These are phyloP conservation scores for Dactylorhiza incarnata DNA, from an alignment of 106 monocot genomes.

Conservation along the genomic window DNA sequence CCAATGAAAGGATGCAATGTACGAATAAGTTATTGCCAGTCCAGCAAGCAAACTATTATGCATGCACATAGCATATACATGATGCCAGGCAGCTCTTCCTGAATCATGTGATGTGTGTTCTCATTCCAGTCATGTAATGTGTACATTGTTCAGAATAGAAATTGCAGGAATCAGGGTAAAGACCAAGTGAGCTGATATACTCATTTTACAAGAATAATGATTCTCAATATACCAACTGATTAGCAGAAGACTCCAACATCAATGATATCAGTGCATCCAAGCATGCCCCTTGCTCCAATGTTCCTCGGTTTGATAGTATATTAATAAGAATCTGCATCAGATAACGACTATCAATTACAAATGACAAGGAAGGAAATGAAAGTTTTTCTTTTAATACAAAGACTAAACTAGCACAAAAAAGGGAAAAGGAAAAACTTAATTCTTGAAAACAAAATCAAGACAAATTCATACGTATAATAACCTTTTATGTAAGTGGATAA, in stretches of 20 bases:
- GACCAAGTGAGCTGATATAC: background rate
- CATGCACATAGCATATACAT: background rate
- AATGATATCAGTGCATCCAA: slow-evolving; percentile 83
- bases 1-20: background rate
- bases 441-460: background rate
- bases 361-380: background rate
- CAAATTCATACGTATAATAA: background rate
- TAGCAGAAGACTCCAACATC: slow-evolving; percentile 73
- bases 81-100: background rate
- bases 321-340: slow-evolving; percentile 68
- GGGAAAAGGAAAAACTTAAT: background rate
- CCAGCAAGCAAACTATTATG: background rate
- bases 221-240: slow-evolving; percentile 62
- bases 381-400: background rate
- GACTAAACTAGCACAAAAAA: background rate
- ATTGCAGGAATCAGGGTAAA: background rate
- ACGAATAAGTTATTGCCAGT: background rate
- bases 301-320: slow-evolving; percentile 62
- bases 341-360: slow-evolving; percentile 3
- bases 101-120: background rate
- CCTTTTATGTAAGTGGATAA: background rate
- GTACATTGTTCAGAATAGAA: background rate
- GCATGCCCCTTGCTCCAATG: slow-evolving; percentile 72
- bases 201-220: background rate
- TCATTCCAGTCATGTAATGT: background rate